Base-by-base conservation (phyloP, 345 rosid genomes). In the Leavenworthia alabamica region DNA sequence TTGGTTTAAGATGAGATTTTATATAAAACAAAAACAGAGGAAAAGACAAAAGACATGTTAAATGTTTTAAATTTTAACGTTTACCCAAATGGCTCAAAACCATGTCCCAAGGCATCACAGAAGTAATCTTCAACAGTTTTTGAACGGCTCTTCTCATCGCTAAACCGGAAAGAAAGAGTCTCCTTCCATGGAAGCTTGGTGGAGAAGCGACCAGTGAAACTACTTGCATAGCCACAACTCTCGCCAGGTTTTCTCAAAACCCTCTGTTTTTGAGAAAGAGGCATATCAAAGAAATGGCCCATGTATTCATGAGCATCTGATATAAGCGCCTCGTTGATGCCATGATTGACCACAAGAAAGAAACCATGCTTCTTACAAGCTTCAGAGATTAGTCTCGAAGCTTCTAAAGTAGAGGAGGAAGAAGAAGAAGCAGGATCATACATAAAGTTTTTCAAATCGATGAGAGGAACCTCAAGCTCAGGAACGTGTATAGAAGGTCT, bases 181-280 rank as follows among this genome's bases (percentile, higher is more conserved):
- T 93, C 97, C 54, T 93, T 93, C 99, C 99, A 93, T 0, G 99
- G 99, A 29, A 93, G 89, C 77, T 87, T 93, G 35, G 88, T 76
- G 53, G 86, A 79, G 72, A 93, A 93, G 46, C 99, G 81, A 12
- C 90, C 82, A 3, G 96, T 93, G 81, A 93, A 93, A 75, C 97
- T 93, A 53, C 97, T 93, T 3, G 99, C 97, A 39, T 93, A 93
- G 37, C 99, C 99, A 58, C 88, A 85, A 63, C 73, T 78, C 77
- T 89, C 97, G 2, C 96, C 99, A 3, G 66, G 17, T 69, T 85
- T 84, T 67, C 97, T 85, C 69, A 75, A 73, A 66, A 89, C 84
- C 56, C 66, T 81, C 63, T 83, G 84, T 72, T 93, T 93, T 17
- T 84, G 82, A 3, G 44, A 24, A 15, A 89, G 85, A 15, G 93